Evolutionary conservation across 2,329 filamentous ascomycete genomes (phyloP).

Genomic region (Xylaria sp.): DNA sequence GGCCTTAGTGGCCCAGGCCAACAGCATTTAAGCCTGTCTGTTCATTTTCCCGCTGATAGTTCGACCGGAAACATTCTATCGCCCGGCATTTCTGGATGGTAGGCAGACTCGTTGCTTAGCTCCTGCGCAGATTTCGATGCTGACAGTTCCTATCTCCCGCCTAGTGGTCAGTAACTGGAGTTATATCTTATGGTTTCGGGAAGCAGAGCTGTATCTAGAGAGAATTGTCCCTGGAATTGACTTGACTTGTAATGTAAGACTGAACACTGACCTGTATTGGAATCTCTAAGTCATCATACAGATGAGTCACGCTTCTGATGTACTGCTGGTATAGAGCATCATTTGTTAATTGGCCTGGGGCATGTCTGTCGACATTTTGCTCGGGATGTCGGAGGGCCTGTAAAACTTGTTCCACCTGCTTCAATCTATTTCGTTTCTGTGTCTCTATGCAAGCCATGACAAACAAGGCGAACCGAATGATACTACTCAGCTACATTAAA

Average conservation of each 20-base stretch:
- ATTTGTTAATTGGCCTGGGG: not conserved
- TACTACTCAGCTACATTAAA: not conserved
- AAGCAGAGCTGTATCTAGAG: too few species aligned
- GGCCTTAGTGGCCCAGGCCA: too few species aligned
- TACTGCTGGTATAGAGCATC: not conserved
- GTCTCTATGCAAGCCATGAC: not conserved
- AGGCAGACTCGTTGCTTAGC: not conserved
- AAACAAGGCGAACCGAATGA: not conserved
- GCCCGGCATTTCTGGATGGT: not conserved
- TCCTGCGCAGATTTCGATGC: not conserved
- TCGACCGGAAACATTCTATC: not conserved
- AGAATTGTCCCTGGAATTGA: too few species aligned
- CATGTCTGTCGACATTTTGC: not conserved
- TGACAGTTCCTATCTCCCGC: not conserved
- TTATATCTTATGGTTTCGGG: too few species aligned
- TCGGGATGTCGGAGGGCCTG: not conserved
- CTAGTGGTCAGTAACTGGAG: too few species aligned
- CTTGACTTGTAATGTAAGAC: too few species aligned
- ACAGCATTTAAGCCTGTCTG: not conserved
- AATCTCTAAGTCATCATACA: not conserved
- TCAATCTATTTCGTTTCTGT: not conserved
- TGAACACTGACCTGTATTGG: too few species aligned
- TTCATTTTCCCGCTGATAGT: not conserved
- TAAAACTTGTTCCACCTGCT: not conserved
- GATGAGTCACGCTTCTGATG: not conserved